Conservation (phyloP, 2,329 filamentous ascomycete genomes). For the Sclerotinia glacialis region DNA sequence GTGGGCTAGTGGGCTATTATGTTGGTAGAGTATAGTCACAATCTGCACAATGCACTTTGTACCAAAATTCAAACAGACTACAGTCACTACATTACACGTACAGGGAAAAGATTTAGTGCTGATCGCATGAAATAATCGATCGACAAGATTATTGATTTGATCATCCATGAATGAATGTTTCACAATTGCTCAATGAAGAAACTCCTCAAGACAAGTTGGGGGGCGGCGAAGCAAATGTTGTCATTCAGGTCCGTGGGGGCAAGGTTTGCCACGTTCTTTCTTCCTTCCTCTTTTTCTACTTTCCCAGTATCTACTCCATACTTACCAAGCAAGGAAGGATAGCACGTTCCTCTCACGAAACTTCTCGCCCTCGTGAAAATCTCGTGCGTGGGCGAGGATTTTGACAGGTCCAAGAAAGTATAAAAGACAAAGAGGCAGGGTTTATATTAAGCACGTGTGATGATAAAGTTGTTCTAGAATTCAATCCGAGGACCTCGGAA, state of each 20-base stretch:
- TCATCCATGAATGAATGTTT: background rate
- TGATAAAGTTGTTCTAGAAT: background rate
- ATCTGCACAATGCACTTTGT: background rate
- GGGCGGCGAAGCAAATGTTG: background rate
- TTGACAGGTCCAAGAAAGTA: background rate
- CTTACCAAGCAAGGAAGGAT: background rate
- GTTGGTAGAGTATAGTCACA: background rate
- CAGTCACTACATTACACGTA: no score
- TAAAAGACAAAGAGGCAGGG: background rate
- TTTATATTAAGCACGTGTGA: slow-evolving; percentile 12
- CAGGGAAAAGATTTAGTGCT: background rate
- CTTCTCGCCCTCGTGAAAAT: background rate
- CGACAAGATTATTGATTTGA: background rate
- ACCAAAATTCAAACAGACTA: no score
- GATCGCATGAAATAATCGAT: background rate
- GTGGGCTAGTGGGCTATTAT: background rate
- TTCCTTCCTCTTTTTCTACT: no score
- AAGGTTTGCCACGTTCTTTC: no score
- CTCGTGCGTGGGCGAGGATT: slow-evolving; percentile 7
- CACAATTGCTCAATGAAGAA: background rate
- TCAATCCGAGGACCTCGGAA: slow-evolving; percentile 2
- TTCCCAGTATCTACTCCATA: background rate
- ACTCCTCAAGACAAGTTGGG: background rate
- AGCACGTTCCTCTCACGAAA: background rate
- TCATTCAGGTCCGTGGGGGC: background rate